Evolutionary conservation across 257 asterid species (phyloP).

Genomic region (Primulina tabacum): DNA sequence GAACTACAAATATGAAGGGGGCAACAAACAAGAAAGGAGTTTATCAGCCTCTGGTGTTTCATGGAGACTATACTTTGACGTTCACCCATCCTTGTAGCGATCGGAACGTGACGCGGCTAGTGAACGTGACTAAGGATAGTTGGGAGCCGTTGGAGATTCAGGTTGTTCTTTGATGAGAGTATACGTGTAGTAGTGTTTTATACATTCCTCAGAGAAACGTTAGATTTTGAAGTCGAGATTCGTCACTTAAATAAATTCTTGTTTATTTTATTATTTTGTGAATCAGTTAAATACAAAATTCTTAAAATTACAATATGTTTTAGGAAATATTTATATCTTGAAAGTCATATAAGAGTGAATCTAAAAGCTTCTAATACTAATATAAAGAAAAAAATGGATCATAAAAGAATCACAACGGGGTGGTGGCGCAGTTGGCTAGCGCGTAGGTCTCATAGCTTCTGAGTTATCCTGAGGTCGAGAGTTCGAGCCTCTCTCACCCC

Average conservation of each 20-base stretch:
- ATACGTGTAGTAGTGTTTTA: not conserved
- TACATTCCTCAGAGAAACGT: no score
- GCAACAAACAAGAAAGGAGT: conserved; percentile 34
- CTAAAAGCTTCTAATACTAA: no score
- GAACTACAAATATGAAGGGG: conserved; percentile 29
- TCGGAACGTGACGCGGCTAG: conserved; percentile 17
- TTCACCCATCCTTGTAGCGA: conserved; percentile 27
- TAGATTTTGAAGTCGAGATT: no score
- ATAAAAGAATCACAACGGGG: no score
- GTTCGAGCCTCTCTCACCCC: conserved; percentile 6
- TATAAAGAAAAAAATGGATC: no score
- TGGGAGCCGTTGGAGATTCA: conserved; percentile 17
- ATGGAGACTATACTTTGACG: conserved; percentile 41
- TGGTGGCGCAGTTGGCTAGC: conserved; percentile 99
- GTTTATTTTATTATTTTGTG: no score
- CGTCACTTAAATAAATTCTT: no score
- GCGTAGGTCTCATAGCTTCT: conserved; percentile 95
- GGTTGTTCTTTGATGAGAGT: conserved; percentile 1
- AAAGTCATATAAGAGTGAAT: no score
- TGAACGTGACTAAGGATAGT: conserved; percentile 23
- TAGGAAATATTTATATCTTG: not conserved
- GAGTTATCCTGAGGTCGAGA: conserved; percentile 1
- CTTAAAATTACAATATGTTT: no score
- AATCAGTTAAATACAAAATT: no score
- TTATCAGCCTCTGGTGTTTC: conserved; percentile 30